These are phyloP conservation scores for Gastrolobium villosum DNA, from an alignment of 306 rosid species.

Conservation along the genomic window DNA sequence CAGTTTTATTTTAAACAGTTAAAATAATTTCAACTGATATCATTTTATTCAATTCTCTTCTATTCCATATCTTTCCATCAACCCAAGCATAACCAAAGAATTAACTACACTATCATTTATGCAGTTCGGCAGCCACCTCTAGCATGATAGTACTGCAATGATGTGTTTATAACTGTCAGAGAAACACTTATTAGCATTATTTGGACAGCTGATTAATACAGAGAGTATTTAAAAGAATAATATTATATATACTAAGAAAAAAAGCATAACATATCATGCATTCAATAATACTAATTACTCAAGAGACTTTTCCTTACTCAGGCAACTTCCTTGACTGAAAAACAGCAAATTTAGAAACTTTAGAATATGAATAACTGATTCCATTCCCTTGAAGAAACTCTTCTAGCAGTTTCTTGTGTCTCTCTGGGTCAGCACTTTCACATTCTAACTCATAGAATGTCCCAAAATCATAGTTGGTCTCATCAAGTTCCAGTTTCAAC, in stretches of 20 bases:
- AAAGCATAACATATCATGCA: background rate
- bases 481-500: conserved; percentile 67
- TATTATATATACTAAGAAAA: background rate
- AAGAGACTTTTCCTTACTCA: background rate
- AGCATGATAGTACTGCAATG: background rate
- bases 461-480: conserved; percentile 68
- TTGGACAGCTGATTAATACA: too few relatives aligned
- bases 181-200: background rate
- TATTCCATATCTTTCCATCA: too few relatives aligned
- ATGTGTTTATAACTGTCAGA: background rate
- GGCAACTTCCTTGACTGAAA: conserved; percentile 64
- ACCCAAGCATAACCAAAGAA: too few relatives aligned
- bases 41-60: too few relatives aligned
- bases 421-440: conserved; percentile 60
- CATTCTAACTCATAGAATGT: conserved; percentile 71
- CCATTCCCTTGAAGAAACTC: conserved; percentile 54
- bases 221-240: background rate
- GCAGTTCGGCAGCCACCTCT: background rate
- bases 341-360: conserved; percentile 56
- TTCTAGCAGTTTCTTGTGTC: conserved; percentile 55
- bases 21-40: too few relatives aligned
- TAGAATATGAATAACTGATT: conserved; percentile 56
- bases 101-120: too few relatives aligned
- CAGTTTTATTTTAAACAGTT: too few relatives aligned
- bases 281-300: background rate